Evolutionary conservation across 805 yeast species (phyloP).

Genomic region (Zygoascus biomembranicola): DNA sequence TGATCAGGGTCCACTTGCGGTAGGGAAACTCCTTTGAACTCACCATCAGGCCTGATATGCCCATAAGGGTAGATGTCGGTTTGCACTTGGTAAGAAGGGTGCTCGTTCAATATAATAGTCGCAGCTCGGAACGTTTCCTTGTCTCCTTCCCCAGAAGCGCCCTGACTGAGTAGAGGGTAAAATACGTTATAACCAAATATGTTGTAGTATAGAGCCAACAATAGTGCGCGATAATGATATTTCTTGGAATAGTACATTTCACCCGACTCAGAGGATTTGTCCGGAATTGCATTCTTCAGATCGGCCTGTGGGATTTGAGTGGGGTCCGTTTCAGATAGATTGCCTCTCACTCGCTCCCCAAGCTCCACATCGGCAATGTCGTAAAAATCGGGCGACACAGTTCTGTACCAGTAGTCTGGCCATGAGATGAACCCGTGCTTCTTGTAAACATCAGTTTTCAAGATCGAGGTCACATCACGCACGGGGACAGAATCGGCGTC

Average conservation of each 20-base stretch:
- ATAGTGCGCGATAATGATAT: conserved; percentile 47
- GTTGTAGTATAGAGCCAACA: conserved; percentile 58
- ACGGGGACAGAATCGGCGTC: conserved; percentile 76
- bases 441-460: conserved; percentile 48
- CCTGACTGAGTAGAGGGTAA: conserved; percentile 53
- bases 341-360: conserved; percentile 31
- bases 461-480: conserved; percentile 51
- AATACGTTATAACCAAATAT: conserved; percentile 52
- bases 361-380: conserved; percentile 53
- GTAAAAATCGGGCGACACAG: conserved; percentile 67
- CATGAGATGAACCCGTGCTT: conserved; percentile 50
- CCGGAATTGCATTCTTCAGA: conserved; percentile 59
- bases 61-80: conserved; percentile 25
- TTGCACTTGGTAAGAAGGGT: conserved; percentile 5
- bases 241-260: conserved; percentile 52
- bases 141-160: conserved; percentile 72
- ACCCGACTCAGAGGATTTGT: conserved; percentile 63
- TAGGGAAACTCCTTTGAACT: conserved; percentile 63
- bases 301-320: conserved; percentile 45
- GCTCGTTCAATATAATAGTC: conserved; percentile 50
- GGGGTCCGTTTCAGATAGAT: conserved; percentile 33
- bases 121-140: conserved; percentile 73
- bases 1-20: conserved; percentile 61
- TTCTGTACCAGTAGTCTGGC: conserved; percentile 88
- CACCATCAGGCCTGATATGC: conserved; percentile 19